Base-by-base conservation (phyloP, 805 yeast genomes). In the Barnettozyma wickerhamii region DNA sequence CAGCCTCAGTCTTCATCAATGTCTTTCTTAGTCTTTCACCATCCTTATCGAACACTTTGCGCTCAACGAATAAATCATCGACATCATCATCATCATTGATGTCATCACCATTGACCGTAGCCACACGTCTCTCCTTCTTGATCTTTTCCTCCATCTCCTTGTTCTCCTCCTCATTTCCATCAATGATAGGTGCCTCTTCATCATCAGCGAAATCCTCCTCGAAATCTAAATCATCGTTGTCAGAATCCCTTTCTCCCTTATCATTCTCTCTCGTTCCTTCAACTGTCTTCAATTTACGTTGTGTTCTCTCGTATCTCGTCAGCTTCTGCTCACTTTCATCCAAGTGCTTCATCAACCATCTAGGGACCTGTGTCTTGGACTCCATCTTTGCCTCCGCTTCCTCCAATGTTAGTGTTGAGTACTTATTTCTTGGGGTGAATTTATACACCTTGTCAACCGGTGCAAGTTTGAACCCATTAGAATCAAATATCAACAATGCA, bases 141-240 rank as follows among this genome's bases (percentile, higher is more conserved):
- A 87, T 81, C 53, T 85, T 81, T 50, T 73, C 77, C 62, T 93
- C 96, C 38, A 89, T 84, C 47, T 88, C 84, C 60, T 84, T 89
- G 60, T 87, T 85, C 57, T 93, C 98, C 56, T 93, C 96, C 57
- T 91, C 98, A 46, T 90, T 72, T 35, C 96, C 96, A 56, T 91
- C 98, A 72, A 91, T 79, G 44, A 93, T 85, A 21, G 99, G 99
- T 2, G 98, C 98, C 60, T 91, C 99, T 66, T 93, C 99, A 61
- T 93, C 99, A 62, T 93, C 99, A 20, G 93, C 97, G 64, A 93
- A 93, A 60, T 90, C 97, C 60, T 93, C 98, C 52, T 93, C 97
- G 56, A 73, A 91, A 64, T 91, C 99, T 55, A 93, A 66, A 56
- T 89, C 97, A 49, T 90, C 97, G 49, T 85, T 88, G 43, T 88